A percentile compares a stretch with the other conserved stretches of the same genome.
Evolutionary conservation across 2,329 filamentous ascomycete genomes (phyloP).

Genomic region (Venturia oleaginea): DNA sequence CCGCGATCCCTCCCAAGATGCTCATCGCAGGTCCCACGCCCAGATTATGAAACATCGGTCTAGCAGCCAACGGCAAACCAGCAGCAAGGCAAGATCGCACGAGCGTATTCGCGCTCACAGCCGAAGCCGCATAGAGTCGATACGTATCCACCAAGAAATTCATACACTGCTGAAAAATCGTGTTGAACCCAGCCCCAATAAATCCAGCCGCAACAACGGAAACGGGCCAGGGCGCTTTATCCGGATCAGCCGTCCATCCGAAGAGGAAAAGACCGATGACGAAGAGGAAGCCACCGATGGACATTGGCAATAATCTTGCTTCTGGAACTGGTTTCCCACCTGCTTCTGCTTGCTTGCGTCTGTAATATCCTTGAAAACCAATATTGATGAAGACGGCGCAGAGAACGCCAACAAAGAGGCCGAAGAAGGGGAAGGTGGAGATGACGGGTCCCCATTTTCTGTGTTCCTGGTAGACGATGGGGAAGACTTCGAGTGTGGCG

Average conservation of each 20-base stretch:
- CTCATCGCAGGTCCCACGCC: slow-evolving; percentile 35
- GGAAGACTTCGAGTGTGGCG: slow-evolving; percentile 50
- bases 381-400: slow-evolving; percentile 52
- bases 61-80: slow-evolving; percentile 38
- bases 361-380: slow-evolving; percentile 56
- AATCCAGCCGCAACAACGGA: slow-evolving; percentile 47
- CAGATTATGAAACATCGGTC: slow-evolving; percentile 36
- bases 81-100: slow-evolving; percentile 38
- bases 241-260: slow-evolving; percentile 46
- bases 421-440: slow-evolving; percentile 51
- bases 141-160: slow-evolving; percentile 71
- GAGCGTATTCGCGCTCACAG: slow-evolving; percentile 43
- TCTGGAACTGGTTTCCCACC: slow-evolving; percentile 48
- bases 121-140: slow-evolving; percentile 34
- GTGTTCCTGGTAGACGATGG: slow-evolving; percentile 56
- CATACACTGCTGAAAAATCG: slow-evolving; percentile 52
- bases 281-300: slow-evolving; percentile 51
- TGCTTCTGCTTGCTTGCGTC: slow-evolving; percentile 45
- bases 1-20: slow-evolving; percentile 33
- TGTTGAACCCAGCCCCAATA: slow-evolving; percentile 20
- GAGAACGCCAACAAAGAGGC: slow-evolving; percentile 53
- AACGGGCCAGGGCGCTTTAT: slow-evolving; percentile 45
- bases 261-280: slow-evolving; percentile 51
- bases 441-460: slow-evolving; percentile 53
- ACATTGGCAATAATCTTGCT: slow-evolving; percentile 53